Evolutionary conservation across 140 eudicot genomes (phyloP), one percentile per base, ranked within the genome.

Genomic region (Erigeron philadelphicus): DNA sequence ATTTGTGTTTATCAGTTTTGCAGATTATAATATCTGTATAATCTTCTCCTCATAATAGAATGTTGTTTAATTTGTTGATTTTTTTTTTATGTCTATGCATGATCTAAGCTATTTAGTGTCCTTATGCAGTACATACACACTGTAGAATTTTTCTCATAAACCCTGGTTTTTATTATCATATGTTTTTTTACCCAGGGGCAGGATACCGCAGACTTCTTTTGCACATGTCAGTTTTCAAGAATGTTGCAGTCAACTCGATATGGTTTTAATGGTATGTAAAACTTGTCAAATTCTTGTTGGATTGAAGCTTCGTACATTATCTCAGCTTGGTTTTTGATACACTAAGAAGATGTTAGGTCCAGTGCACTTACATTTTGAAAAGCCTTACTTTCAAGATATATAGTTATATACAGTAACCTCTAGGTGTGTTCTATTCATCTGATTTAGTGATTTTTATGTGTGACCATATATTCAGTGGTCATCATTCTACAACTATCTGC

Each of bases 241-340:
- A 63, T 67, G 64, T 44, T 71, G 61, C 43, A 41, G 69, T 53
- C 73, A 53, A 66, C 48, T 70, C 11, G 50, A 17, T 53, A 42
- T 72, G 61, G 52, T 18, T 61, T 61, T 25, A 52, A 40, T 8
- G 76, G 80, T 71, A 82, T 48, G 77, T 50, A 75, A 47, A 78
- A 68, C 57, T 15, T 69, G 57, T 67, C 62, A 67, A 35, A 57
- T 19, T 19, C 6, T 41, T 42, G 13, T 52, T 44, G 46, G 19
- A 35, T 56, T 63, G 41, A 61, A 65, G 49, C 66, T 23, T 70
- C 42, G 15, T 50, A 23, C 50, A 55, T 68, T 35, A 54, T 21
- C 43, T 66, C 68, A 79, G 10, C 25, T 66, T 40, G 81, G 56
- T 46, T 59, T 75, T 23, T 57, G 12, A 64, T 79, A 63, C 43